Evolutionary conservation across 73 alveolate genomes (phyloP).

Genomic region (Effrenium voratum): DNA sequence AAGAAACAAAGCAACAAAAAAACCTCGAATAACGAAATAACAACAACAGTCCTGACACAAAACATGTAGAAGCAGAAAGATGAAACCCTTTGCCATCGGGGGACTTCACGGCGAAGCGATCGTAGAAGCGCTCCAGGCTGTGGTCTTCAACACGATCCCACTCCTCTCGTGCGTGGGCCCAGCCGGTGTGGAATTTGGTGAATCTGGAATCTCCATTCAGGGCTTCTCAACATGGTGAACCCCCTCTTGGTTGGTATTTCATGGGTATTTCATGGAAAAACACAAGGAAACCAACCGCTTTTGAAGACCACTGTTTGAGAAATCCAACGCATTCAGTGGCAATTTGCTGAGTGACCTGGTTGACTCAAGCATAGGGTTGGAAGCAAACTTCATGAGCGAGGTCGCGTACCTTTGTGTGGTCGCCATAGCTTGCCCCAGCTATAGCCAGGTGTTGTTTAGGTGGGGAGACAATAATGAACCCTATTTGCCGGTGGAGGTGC

Average conservation of each 20-base stretch:
- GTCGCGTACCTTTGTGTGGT: too few species aligned
- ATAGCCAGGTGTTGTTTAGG: too few species aligned
- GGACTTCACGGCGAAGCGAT: constrained; percentile 37
- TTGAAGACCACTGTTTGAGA: background rate
- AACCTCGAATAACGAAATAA: too few species aligned
- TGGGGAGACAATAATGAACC: too few species aligned
- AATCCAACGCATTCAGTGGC: background rate
- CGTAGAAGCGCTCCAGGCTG: constrained; percentile 46
- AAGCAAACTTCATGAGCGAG: too few species aligned
- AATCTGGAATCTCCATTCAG: background rate
- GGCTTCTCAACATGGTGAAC: background rate
- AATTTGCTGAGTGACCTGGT: background rate
- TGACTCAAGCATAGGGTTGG: too few species aligned
- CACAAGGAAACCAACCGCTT: background rate
- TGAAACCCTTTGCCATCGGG: too few species aligned
- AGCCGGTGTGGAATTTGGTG: background rate
- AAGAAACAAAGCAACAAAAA: too few species aligned
- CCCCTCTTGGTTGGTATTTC: background rate
- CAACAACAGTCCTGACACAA: too few species aligned
- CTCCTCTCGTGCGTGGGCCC: background rate
- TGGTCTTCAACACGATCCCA: constrained; percentile 55
- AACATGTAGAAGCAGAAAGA: too few species aligned
- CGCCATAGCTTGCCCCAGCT: too few species aligned
- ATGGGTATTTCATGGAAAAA: background rate
- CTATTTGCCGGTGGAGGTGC: too few species aligned